Conservation (phyloP, 192 early-diverging fungal species). For the Rhizoclosmatium sp. region DNA sequence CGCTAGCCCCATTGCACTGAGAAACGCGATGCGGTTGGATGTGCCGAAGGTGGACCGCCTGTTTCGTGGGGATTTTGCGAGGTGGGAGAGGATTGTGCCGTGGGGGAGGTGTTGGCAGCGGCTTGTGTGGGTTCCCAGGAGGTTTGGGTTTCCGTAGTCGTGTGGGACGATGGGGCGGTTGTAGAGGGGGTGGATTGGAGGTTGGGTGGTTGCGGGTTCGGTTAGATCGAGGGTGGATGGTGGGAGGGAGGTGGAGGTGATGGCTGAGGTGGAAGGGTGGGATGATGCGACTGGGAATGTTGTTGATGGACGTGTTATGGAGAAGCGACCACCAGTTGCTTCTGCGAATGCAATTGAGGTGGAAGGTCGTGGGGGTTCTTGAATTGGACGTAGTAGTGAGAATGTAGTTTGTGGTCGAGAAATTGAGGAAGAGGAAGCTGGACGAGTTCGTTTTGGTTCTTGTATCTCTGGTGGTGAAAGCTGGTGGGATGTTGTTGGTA, state of each 20-base stretch:
- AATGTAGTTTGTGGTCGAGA: background rate
- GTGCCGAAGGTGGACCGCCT: background rate
- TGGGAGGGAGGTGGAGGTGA: background rate
- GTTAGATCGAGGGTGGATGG: background rate
- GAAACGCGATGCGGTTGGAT: slow-evolving; percentile 15
- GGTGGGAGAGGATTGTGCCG: slow-evolving; percentile 5
- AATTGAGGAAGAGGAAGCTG: background rate
- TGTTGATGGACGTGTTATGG: background rate
- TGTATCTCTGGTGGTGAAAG: no score
- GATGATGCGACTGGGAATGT: no score
- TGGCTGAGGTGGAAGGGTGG: background rate
- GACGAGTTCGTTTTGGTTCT: background rate
- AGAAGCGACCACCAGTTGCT: background rate
- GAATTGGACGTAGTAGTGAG: background rate
- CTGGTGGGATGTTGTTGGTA: background rate
- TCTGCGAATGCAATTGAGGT: background rate
- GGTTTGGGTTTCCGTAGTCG: background rate
- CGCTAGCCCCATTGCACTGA: background rate
- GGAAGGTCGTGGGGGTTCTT: background rate
- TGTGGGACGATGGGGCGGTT: slow-evolving; percentile 10
- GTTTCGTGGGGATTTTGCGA: background rate
- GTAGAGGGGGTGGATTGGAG: background rate
- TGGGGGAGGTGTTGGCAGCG: slow-evolving; percentile 10
- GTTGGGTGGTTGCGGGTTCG: background rate
- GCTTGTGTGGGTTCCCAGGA: background rate